phyloP scores from a whole-genome alignment of 108 stramenopile species.

The Schizochytrium sp. region DNA sequence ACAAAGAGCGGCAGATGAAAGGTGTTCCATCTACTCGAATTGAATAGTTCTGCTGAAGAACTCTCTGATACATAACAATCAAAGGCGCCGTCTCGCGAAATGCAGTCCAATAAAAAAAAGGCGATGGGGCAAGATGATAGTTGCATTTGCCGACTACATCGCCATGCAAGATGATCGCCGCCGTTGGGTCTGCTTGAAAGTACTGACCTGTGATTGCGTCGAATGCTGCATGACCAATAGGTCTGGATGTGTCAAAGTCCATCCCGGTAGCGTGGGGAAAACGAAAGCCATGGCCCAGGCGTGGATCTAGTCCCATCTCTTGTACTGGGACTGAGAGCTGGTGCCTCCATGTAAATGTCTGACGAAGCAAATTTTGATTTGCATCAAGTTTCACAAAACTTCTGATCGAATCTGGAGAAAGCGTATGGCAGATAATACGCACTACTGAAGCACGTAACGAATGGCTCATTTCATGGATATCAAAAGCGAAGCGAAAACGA shows the following conservation, averaged over 20 bases:
- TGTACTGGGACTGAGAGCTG: background rate
- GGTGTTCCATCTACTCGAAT: background rate
- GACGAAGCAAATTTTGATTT: background rate
- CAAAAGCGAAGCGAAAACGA: background rate
- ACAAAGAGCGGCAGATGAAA: slow-evolving; percentile 7
- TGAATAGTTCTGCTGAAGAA: background rate
- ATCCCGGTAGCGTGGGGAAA: background rate
- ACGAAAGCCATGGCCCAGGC: background rate
- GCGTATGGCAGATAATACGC: slow-evolving; percentile 11
- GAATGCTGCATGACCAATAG: background rate
- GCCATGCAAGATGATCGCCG: background rate
- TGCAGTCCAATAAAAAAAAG: slow-evolving; percentile 17
- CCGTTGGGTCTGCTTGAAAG: background rate
- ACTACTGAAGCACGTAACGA: background rate
- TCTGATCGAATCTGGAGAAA: background rate
- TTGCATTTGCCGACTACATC: slow-evolving; percentile 38
- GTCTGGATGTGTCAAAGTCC: background rate
- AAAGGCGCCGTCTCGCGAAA: slow-evolving; percentile 16
- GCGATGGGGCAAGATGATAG: background rate
- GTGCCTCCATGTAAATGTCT: background rate
- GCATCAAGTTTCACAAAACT: background rate
- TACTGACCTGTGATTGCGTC: slow-evolving; percentile 19
- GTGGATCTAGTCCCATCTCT: background rate
- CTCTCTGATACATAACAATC: slow-evolving; percentile 1
- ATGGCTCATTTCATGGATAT: background rate